Evolutionary conservation across 441 rosid genomes (phyloP).

Genomic region (Aleurites moluccanus): DNA sequence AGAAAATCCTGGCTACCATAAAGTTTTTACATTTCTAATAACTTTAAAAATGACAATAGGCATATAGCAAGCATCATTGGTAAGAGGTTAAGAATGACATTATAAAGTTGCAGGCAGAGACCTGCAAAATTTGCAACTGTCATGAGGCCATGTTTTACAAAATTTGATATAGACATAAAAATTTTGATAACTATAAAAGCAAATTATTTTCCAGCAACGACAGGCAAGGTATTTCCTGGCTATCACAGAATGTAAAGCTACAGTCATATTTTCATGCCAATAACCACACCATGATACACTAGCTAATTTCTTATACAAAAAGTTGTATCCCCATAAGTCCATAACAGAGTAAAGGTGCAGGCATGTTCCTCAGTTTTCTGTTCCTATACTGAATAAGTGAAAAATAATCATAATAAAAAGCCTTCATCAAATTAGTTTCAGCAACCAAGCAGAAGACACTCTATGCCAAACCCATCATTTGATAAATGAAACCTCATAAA

Average conservation of each 20-base stretch:
- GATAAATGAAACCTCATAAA: not conserved
- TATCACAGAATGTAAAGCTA: not conserved
- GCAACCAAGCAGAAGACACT: slow-evolving; percentile 4
- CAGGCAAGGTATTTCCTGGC: not conserved
- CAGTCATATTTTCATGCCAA: not conserved
- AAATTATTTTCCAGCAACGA: not conserved
- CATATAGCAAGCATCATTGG: not conserved
- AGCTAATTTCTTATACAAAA: not conserved
- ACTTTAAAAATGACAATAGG: not conserved
- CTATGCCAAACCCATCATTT: not conserved
- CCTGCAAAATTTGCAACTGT: not conserved
- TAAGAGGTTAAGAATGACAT: not conserved
- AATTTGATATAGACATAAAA: not conserved
- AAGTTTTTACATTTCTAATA: not conserved
- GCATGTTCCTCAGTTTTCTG: not conserved
- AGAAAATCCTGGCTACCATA: not conserved
- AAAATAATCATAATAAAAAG: not conserved
- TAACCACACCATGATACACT: not conserved
- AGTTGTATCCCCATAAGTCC: not conserved
- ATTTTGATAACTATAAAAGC: not conserved
- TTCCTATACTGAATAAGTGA: not conserved
- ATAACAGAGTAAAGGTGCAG: not conserved
- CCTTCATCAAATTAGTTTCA: not conserved
- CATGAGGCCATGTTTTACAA: not conserved
- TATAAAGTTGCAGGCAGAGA: not conserved